Percentiles rank a stretch among this genome's conserved stretches.
Conservation (phyloP, 108 stramenopile genomes). For the Aurantiochytrium sp. region DNA sequence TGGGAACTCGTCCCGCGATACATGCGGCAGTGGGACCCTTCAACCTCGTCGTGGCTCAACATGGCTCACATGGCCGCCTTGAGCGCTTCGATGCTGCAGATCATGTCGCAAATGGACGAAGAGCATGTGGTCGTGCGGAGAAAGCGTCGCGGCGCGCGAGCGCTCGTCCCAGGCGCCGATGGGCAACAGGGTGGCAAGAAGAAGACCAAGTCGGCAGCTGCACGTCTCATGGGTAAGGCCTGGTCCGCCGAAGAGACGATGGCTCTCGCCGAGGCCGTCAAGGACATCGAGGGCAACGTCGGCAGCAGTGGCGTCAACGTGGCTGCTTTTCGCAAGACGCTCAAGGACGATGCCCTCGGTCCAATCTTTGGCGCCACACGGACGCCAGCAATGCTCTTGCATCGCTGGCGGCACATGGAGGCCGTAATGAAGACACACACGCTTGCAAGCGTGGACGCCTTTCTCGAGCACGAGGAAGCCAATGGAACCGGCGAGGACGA, state of each 20-base stretch:
- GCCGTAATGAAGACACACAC: not conserved
- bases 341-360: not conserved
- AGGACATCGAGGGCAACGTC: not conserved
- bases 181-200: not conserved
- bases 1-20: not conserved
- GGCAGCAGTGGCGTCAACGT: not conserved
- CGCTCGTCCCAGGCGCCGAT: not conserved
- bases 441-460: not conserved
- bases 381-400: not conserved
- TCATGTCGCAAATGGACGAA: not conserved
- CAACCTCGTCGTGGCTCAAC: not conserved
- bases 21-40: not conserved
- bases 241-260: not conserved
- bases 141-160: not conserved
- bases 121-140: not conserved
- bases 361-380: not conserved
- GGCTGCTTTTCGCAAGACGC: not conserved
- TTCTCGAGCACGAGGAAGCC: not conserved
- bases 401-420: not conserved
- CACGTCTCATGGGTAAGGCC: not conserved
- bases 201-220: not conserved
- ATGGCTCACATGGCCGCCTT: not conserved
- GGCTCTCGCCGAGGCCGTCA: slow-evolving; percentile 12
- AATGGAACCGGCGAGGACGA: not conserved
- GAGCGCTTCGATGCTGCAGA: not conserved